Evolutionary conservation across 2,329 filamentous ascomycete species (phyloP).

Genomic region (Pochonia chlamydosporia): DNA sequence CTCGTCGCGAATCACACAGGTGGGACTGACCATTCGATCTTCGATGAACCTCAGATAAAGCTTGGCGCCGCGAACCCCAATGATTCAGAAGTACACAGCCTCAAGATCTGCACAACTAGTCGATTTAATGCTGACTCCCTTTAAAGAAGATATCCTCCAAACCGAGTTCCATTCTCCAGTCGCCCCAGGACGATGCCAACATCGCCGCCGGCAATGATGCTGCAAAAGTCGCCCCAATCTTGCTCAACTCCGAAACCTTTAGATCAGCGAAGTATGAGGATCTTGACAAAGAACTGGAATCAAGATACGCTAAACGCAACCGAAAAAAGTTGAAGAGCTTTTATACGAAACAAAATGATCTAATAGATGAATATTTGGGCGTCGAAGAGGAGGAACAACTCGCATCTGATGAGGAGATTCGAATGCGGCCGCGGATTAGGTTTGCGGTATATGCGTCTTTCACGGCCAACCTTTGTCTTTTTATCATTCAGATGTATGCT

Average conservation of each 20-base stretch:
- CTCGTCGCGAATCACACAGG: too few species aligned
- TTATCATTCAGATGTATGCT: constrained; percentile 1
- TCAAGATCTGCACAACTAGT: too few species aligned
- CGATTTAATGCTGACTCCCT: too few species aligned
- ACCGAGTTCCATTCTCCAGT: too few species aligned
- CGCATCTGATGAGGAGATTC: background rate
- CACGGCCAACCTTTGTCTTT: background rate
- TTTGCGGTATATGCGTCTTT: constrained; percentile 1
- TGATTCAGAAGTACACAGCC: too few species aligned
- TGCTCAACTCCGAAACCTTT: background rate
- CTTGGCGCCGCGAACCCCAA: too few species aligned
- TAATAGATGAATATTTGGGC: background rate
- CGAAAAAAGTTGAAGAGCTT: background rate
- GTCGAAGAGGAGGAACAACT: background rate
- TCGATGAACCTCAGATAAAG: too few species aligned
- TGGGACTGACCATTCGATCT: too few species aligned
- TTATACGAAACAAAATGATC: background rate
- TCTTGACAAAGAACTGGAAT: background rate
- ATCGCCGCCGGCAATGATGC: background rate
- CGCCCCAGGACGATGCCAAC: too few species aligned
- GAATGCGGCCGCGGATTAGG: background rate
- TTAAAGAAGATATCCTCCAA: too few species aligned
- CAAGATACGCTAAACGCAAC: background rate
- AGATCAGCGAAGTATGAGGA: background rate
- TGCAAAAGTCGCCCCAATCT: background rate